A percentile compares a stretch with the other conserved stretches of the same genome.
phyloP scores from a whole-genome alignment of 768 basidiomycete species.

The Leccinellum luteum region DNA sequence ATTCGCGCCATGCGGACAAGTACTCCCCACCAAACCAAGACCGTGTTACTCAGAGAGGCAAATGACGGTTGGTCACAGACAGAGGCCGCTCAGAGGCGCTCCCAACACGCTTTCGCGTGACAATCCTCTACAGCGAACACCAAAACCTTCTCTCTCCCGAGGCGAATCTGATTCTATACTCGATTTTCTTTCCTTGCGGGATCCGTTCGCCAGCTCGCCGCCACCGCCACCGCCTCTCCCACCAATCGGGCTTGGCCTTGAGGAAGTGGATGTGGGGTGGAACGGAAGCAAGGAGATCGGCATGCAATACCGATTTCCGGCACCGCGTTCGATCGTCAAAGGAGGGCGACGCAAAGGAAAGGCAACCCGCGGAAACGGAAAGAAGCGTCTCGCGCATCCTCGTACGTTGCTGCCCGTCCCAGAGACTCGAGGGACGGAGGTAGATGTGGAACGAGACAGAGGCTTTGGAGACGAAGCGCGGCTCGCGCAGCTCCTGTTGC shows the following conservation, averaged over 20 bases:
- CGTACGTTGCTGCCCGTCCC: conserved; percentile 25
- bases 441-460: conserved; percentile 15
- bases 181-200: conserved; percentile 34
- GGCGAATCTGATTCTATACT: conserved; percentile 26
- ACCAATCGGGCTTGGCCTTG: conserved; percentile 26
- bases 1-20: conserved; percentile 9
- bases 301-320: conserved; percentile 32
- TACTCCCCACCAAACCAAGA: conserved; percentile 15
- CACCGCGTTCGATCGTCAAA: conserved; percentile 30
- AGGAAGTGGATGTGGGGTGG: conserved; percentile 29
- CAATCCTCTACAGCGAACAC: conserved; percentile 3
- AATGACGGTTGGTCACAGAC: neutral
- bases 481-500: conserved; percentile 30
- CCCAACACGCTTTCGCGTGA: neutral
- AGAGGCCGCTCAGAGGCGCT: neutral
- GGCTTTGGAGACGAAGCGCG: conserved; percentile 29
- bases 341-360: conserved; percentile 21
- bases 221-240: conserved; percentile 32
- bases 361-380: conserved; percentile 14
- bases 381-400: conserved; percentile 23
- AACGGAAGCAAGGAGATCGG: conserved; percentile 23
- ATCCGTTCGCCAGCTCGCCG: conserved; percentile 34
- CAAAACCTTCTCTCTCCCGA: conserved; percentile 20
- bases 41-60: conserved; percentile 11
- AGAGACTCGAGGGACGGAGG: conserved; percentile 16